These are phyloP conservation scores for Lathyrus oleraceus DNA, from an alignment of 306 rosid species.

Conservation along the genomic window DNA sequence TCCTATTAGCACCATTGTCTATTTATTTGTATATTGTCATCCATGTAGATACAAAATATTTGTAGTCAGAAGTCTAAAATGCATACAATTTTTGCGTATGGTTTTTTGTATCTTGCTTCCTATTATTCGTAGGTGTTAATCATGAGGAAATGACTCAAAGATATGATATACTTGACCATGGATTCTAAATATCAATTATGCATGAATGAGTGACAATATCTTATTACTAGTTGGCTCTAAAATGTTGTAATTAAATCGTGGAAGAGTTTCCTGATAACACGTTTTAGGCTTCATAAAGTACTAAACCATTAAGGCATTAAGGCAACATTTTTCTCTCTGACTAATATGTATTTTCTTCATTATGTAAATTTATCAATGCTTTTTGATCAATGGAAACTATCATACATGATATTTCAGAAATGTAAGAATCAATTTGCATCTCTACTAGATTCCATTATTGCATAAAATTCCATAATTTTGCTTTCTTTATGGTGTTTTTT, in stretches of 20 bases:
- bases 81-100: not conserved
- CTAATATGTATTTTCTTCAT: slow-evolving; percentile 7
- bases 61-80: not conserved
- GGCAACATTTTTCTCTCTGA: not conserved
- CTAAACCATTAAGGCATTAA: not conserved
- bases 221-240: slow-evolving; percentile 14
- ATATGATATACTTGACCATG: not conserved
- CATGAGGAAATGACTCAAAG: not conserved
- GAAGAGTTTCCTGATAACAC: not conserved
- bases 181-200: not conserved
- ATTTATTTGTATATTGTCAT: not conserved
- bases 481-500: slow-evolving; percentile 4
- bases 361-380: not conserved
- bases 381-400: slow-evolving; percentile 7
- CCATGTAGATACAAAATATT: not conserved
- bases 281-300: not conserved
- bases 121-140: slow-evolving; percentile 27
- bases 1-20: not conserved
- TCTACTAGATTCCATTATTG: slow-evolving; percentile 6
- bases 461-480: slow-evolving; percentile 7
- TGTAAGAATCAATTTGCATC: not conserved
- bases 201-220: slow-evolving; percentile 5
- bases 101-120: slow-evolving; percentile 26
- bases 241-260: not conserved
- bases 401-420: slow-evolving; percentile 8